phyloP scores from a whole-genome alignment of 306 rosid genomes.

The Delonix regia region DNA sequence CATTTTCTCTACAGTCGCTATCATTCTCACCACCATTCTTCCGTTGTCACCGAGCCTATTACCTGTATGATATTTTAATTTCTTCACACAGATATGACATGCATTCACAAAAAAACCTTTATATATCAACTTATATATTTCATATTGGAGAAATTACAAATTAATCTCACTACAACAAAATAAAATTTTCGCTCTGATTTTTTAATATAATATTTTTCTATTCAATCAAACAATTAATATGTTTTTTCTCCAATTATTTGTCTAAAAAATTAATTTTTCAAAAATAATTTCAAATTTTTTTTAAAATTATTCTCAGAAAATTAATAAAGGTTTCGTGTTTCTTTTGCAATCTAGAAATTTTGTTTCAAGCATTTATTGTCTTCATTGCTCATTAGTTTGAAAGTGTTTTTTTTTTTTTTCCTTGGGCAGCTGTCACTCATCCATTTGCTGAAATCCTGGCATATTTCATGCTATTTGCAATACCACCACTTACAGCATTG shows the following conservation, averaged over 20 bases:
- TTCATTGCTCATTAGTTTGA: background rate
- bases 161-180: too few species aligned
- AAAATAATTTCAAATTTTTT: too few species aligned
- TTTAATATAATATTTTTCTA: too few species aligned
- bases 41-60: too few species aligned
- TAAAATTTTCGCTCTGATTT: background rate
- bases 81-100: background rate
- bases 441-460: slow-evolving; percentile 60
- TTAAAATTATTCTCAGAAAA: too few species aligned
- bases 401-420: background rate
- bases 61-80: background rate
- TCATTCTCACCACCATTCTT: too few species aligned
- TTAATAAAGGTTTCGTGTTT: too few species aligned
- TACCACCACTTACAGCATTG: background rate
- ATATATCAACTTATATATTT: background rate
- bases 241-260: too few species aligned
- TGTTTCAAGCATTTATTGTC: background rate
- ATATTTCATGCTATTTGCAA: slow-evolving; percentile 42
- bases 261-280: too few species aligned
- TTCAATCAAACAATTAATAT: too few species aligned
- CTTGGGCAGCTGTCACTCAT: slow-evolving; percentile 53
- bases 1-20: too few species aligned
- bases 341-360: background rate
- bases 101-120: background rate
- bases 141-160: background rate